These are phyloP conservation scores for Globisporangium viniferum DNA, from an alignment of 352 stramenopile genomes.

Conservation along the genomic window DNA sequence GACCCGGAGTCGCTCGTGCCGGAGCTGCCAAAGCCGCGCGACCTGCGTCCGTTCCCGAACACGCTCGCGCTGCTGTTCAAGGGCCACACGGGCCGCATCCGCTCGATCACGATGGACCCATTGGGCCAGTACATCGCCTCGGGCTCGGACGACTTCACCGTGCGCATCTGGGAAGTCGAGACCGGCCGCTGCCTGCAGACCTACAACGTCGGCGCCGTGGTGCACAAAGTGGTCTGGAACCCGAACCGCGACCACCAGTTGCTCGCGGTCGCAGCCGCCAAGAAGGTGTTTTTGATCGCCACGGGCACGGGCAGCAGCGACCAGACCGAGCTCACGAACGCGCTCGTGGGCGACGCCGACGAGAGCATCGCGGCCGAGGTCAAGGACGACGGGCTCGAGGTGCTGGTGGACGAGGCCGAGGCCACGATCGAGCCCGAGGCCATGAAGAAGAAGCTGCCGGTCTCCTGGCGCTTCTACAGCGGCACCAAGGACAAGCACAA, in stretches of 20 bases:
- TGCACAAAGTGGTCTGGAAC: slow-evolving; percentile 96
- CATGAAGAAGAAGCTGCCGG: slow-evolving; percentile 87
- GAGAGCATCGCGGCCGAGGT: slow-evolving; percentile 57
- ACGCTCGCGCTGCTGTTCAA: slow-evolving; percentile 86
- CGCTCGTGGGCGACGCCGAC: slow-evolving; percentile 87
- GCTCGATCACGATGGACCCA: slow-evolving; percentile 92
- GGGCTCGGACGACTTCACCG: slow-evolving; percentile 93
- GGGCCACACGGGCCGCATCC: slow-evolving; percentile 89
- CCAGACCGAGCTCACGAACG: slow-evolving; percentile 94
- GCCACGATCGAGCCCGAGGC: slow-evolving; percentile 67
- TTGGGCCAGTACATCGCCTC: slow-evolving; percentile 97
- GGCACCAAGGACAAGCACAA: slow-evolving; percentile 82
- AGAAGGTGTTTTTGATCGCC: slow-evolving; percentile 91
- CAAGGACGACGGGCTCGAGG: slow-evolving; percentile 38
- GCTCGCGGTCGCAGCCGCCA: slow-evolving; percentile 90
- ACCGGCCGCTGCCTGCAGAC: slow-evolving; percentile 91
- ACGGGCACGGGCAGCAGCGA: slow-evolving; percentile 93
- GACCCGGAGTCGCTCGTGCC: slow-evolving; percentile 96
- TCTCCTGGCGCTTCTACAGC: slow-evolving; percentile 88
- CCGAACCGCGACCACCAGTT: slow-evolving; percentile 95
- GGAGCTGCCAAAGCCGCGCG: slow-evolving; percentile 94
- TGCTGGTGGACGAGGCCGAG: slow-evolving; percentile 74
- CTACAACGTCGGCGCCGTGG: slow-evolving; percentile 89
- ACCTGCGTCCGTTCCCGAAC: slow-evolving; percentile 98
- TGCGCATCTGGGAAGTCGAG: slow-evolving; percentile 97